Evolutionary conservation across 305 asterid species (phyloP), one percentile per base, ranked within the genome.

Genomic region (Solanum hybrid): DNA sequence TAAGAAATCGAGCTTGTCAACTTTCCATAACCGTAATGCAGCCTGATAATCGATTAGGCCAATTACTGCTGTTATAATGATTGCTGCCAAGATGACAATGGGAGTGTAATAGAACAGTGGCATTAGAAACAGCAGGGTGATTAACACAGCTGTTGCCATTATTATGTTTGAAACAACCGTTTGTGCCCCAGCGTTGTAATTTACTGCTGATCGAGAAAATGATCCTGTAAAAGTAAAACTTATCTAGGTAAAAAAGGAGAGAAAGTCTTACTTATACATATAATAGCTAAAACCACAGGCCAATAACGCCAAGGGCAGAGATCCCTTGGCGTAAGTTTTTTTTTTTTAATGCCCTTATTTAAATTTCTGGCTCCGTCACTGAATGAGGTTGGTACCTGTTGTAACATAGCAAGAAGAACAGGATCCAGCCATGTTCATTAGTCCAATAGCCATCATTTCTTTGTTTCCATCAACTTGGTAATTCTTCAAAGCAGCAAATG

Each of bases 381-480:
- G 26, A 64, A 80, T n/a, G 78, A 45, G 7, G 37, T 6, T n/a
- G 14, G 75, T 89, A 95, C 99, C 99, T 72, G 99, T 95, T 86
- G 99, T 96, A 88, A 97, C 95, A 87, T 93, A 97, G 91, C 99
- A 96, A 2, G 99, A 96, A 88, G 95, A 89, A 80, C 97, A 95
- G 89, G 97, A 97, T 32, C 99, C 99, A 36, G 94, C 95, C 93
- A 97, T 93, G 91, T 96, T 97, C 99, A 97, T 97, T 37, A 97
- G 89, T 89, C 99, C 99, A 90, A 97, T 94, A 56, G 99, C 99
- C 95, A 93, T 93, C 99, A 97, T 97, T 93, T 97, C 99, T 93
- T 96, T 96, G 94, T 97, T 96, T 17, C 99, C 99, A 87, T 96
- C 99, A 27, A 97, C 95, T 93, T 96, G 99, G 95, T 97, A 97